Conservation (phyloP, 2,329 filamentous ascomycete genomes). For the Phaeomoniella chlamydospora region DNA sequence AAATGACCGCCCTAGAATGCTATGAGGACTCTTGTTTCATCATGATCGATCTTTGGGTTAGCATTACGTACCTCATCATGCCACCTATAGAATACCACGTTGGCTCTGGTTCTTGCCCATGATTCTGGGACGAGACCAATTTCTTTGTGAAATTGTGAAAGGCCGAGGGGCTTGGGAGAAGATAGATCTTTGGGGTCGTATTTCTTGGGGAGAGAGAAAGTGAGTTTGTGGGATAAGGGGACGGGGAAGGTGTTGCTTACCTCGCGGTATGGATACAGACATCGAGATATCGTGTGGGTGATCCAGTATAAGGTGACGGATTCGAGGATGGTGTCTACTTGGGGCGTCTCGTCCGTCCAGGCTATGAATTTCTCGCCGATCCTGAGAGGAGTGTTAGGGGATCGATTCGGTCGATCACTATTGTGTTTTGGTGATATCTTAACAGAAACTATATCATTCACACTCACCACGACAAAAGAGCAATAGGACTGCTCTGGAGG, state of each 20-base stretch:
- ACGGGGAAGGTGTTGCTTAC: slow-evolving; percentile 1
- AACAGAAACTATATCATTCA: too few species aligned
- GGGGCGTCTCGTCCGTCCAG: slow-evolving; percentile 22
- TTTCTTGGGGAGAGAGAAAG: not conserved
- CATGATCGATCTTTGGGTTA: too few species aligned
- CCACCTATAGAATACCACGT: not conserved
- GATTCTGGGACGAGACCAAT: not conserved
- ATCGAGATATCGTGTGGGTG: slow-evolving; percentile 1
- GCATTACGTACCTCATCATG: slow-evolving; percentile 1
- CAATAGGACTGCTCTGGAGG: slow-evolving; percentile 24
- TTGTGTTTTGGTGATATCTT: too few species aligned
- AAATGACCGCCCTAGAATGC: slow-evolving; percentile 43
- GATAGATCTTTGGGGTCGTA: not conserved
- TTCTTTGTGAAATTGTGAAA: not conserved
- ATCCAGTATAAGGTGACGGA: slow-evolving; percentile 3
- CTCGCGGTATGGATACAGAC: slow-evolving; percentile 1
- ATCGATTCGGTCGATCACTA: too few species aligned
- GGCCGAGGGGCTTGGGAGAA: not conserved
- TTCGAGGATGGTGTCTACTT: slow-evolving; percentile 2
- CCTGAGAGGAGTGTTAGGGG: slow-evolving; percentile 4
- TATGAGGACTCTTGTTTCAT: too few species aligned
- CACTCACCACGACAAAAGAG: slow-evolving; percentile 23
- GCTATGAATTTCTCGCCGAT: slow-evolving; percentile 30
- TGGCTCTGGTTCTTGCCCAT: not conserved
- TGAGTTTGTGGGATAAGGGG: not conserved